A percentile compares a stretch with the other conserved stretches of the same genome.
Conservation (phyloP, 371 early-diverging fungal genomes). For the Funneliformis caledonium region DNA sequence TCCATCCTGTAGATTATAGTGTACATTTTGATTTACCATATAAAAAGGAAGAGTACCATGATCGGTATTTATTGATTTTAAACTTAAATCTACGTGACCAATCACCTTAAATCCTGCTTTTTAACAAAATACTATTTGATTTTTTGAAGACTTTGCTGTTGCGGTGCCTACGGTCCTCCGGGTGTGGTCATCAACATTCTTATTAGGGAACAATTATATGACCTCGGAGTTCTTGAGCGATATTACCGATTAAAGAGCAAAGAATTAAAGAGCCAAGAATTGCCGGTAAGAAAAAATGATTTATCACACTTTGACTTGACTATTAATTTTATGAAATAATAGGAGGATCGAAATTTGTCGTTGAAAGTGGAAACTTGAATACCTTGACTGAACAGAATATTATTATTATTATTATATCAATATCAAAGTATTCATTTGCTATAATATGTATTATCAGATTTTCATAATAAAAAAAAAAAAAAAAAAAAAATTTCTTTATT, state of each 20-base stretch:
- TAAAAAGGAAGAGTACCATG: conserved; percentile 89
- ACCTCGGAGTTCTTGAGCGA: conserved; percentile 29
- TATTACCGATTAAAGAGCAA: conserved; percentile 31
- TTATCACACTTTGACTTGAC: neutral
- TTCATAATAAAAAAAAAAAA: too few relatives aligned
- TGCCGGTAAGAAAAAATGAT: conserved; percentile 10
- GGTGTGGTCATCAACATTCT: conserved; percentile 21
- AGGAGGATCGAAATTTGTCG: neutral
- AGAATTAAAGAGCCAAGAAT: conserved; percentile 30
- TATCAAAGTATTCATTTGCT: neutral
- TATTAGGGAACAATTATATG: neutral
- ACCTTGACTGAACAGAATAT: neutral
- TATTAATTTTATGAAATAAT: neutral
- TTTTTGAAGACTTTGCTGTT: conserved; percentile 19
- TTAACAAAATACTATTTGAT: neutral
- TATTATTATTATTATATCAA: neutral
- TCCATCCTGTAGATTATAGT: conserved; percentile 17
- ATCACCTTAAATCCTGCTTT: neutral
- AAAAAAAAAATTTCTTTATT: too few relatives aligned
- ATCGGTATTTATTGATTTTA: conserved; percentile 19
- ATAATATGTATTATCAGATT: too few relatives aligned
- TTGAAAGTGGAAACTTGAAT: neutral
- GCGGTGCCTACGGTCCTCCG: conserved; percentile 20
- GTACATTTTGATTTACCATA: conserved; percentile 97
- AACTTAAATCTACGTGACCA: neutral